Percentiles rank a stretch among this genome's conserved stretches.
phyloP scores from a whole-genome alignment of 495 filamentous ascomycete genomes.

The Symbiotaphrina buchneri region DNA sequence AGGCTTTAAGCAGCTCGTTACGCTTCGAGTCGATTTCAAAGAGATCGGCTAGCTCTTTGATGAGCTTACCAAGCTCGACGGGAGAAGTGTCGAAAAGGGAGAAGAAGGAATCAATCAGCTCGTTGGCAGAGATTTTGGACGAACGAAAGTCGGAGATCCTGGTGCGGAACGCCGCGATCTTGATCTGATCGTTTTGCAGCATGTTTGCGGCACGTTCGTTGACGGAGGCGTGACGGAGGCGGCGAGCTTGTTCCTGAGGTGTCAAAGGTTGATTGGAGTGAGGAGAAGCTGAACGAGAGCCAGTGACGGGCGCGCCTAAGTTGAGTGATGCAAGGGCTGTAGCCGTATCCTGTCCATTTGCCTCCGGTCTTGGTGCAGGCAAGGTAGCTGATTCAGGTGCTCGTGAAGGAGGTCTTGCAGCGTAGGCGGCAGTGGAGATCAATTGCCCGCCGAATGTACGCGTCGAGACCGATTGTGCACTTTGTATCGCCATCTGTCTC shows the following conservation, averaged over 20 bases:
- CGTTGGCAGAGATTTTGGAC: constrained; percentile 38
- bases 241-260: constrained; percentile 58
- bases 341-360: constrained; percentile 4
- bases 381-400: background rate
- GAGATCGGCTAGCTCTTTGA: constrained; percentile 83
- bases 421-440: constrained; percentile 26
- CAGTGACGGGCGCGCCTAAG: too few relatives aligned
- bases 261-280: constrained; percentile 22
- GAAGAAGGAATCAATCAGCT: constrained; percentile 64
- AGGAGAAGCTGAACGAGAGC: constrained; percentile 6
- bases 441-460: constrained; percentile 70
- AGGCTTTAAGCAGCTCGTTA: constrained; percentile 49
- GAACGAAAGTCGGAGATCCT: constrained; percentile 54
- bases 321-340: constrained; percentile 6
- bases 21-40: constrained; percentile 65
- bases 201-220: constrained; percentile 66
- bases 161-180: constrained; percentile 52
- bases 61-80: constrained; percentile 61
- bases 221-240: constrained; percentile 55
- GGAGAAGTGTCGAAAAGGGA: constrained; percentile 63
- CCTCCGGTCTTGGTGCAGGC: too few relatives aligned
- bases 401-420: constrained; percentile 14
- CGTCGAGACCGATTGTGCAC: constrained; percentile 51
- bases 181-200: constrained; percentile 46
- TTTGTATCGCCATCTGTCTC: constrained; percentile 77